Evolutionary conservation across 2,329 filamentous ascomycete species (phyloP), one percentile per base, ranked within the genome.

Genomic region (Fusarium tjaetaba): DNA sequence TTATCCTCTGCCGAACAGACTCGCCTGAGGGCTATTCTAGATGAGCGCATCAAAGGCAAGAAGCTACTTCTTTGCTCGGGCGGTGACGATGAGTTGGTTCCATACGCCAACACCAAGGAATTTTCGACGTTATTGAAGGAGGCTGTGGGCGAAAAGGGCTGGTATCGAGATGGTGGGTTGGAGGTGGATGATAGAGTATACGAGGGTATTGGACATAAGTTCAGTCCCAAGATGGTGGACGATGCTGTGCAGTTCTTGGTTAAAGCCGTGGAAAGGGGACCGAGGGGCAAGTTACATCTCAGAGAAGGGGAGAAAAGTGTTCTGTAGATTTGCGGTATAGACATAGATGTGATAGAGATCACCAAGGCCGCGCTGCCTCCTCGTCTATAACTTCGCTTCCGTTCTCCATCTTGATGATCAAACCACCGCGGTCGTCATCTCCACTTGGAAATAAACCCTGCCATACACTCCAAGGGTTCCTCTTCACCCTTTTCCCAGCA

Each of bases 51-150:
- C 13, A 82, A 82, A 11, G 90, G 89, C 3, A 95, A 94, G 84
- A 88, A 84, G 68, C 83, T 94, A 32, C 83, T 94, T 30, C 84
- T 90, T 45, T 88, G 92, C 65, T 91, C 89, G 3, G 93, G 93
- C 5, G 90, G 84, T 1, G 88, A 84, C 2, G 94, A 96, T 78
- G 91, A 90, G 76, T 82, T 96, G 7, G 94, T 96, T 22, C 93
- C 94, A 20, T 93, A 93, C 75, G 82, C 83, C 85, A 61, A 87
- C 87, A 7, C 84, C 87, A 78, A 68, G 13, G 86, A 88, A 0
- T 93, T 96, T 70, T 71, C 93, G 28, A 81, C 85, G 0, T 88
- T 91, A 70, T 82, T 96, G 63, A 89, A 90, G 78, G 81, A 85
- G 13, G 90, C 89, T 2, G 82, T 81, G 7, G 80, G 77, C 2